Evolutionary conservation across 805 yeast species (phyloP), one percentile per base, ranked within the genome.

Genomic region (Wickerhamiella parazyma): DNA sequence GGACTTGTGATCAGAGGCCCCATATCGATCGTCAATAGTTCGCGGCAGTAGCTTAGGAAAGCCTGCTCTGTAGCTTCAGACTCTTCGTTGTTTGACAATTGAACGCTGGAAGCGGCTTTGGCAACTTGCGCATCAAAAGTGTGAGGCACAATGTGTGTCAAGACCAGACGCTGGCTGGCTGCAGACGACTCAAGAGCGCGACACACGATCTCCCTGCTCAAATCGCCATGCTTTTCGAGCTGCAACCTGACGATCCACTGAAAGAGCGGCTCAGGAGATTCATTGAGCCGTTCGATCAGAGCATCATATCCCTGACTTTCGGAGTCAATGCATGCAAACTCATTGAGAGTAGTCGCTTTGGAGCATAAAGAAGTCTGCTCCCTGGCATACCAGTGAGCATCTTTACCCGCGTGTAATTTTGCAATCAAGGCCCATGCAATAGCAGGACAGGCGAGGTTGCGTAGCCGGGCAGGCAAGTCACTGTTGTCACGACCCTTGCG

Each of bases 361-460:
- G 20, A 20, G 16, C 37, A 33, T n/a, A 51, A 34, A 12, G 39
- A 22, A 7, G 38, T 29, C 42, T 53, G 55, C 12, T 45, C 31
- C 4, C 45, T 31, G 12, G 39, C 49, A 26, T 44, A 53, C 44
- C 50, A 48, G 11, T 40, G 40, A 18, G 19, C 17, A 4, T 37
- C 47, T 17, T 18, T 16, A 6, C 31, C 45, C 0, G 34, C 38
- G 9, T 42, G 43, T 6, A 22, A 35, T 14, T 49, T 41, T 2
- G 53, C 48, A 4, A 51, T n/a, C 11, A 53, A 38, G 11, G 56
- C 55, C 6, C 52, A 55, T 4, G 36, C 39, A 2, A 49, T 33
- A 3, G 46, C 7, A 1, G 46, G 43, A 7, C 20, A 25, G 10
- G 24, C 19, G 19, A 50, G 17, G 12, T 22, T 12, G 8, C 50